These are phyloP conservation scores for Plasmodium fragile DNA, from an alignment of 169 alveolate genomes.

Conservation along the genomic window DNA sequence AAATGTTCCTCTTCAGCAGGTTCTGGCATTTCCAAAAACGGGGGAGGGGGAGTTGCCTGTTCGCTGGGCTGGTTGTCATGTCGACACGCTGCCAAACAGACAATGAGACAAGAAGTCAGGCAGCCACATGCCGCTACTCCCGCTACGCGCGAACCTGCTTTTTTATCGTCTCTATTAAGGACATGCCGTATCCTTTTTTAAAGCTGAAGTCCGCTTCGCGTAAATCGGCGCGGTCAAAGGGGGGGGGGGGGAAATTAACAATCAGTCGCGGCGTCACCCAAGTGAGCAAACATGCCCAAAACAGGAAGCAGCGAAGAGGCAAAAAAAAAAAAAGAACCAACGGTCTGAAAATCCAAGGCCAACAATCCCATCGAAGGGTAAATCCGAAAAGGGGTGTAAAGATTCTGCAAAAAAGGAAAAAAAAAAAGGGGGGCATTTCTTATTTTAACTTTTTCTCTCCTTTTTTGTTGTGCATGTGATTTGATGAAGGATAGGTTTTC, in stretches of 20 bases:
- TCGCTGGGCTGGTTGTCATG: background rate
- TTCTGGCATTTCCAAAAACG: conserved; percentile 43
- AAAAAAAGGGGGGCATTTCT: background rate
- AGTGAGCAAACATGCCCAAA: background rate
- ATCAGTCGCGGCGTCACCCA: background rate
- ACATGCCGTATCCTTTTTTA: conserved; percentile 44
- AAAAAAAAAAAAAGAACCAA: conserved; percentile 7
- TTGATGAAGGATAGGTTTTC: background rate
- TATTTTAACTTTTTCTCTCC: background rate
- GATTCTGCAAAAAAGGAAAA: conserved; percentile 80
- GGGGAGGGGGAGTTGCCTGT: background rate
- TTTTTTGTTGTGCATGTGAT: background rate
- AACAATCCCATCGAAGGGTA: conserved; percentile 95
- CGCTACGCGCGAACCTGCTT: conserved; percentile 60
- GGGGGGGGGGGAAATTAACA: background rate
- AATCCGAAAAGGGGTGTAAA: conserved; percentile 90
- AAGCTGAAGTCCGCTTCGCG: conserved; percentile 51
- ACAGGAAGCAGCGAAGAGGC: background rate
- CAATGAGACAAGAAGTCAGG: background rate
- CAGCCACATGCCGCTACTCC: background rate
- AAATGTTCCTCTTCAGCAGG: conserved; percentile 87
- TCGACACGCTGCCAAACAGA: background rate
- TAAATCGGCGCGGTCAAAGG: background rate
- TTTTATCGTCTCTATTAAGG: conserved; percentile 87
- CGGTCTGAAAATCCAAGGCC: conserved; percentile 94